phyloP scores from a whole-genome alignment of 192 early-diverging fungal species.

The Ambispora gerdemannii region DNA sequence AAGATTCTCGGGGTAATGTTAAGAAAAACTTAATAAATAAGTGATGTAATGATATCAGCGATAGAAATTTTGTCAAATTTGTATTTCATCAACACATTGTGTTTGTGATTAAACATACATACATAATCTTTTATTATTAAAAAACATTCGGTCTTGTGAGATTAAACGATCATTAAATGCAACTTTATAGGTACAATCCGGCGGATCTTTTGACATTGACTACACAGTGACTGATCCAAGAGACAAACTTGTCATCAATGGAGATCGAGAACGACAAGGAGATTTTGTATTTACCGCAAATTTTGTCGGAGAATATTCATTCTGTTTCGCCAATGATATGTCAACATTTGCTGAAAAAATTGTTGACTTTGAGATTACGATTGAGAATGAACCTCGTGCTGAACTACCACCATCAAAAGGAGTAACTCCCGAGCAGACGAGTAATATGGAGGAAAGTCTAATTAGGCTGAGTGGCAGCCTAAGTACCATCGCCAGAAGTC shows the following conservation, averaged over 20 bases:
- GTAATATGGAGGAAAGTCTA: slow-evolving; percentile 54
- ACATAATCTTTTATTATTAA: too few relatives aligned
- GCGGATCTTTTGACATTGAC: slow-evolving; percentile 97
- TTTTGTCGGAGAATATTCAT: slow-evolving; percentile 85
- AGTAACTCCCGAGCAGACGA: slow-evolving; percentile 41
- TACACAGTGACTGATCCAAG: slow-evolving; percentile 81
- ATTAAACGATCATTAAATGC: background rate
- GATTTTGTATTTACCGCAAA: slow-evolving; percentile 92
- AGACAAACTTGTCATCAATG: slow-evolving; percentile 62
- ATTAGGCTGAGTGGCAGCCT: slow-evolving; percentile 63
- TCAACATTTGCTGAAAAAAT: slow-evolving; percentile 93
- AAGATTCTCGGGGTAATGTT: background rate
- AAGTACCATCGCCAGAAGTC: slow-evolving; percentile 70
- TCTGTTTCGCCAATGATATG: slow-evolving; percentile 96
- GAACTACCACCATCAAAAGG: slow-evolving; percentile 35
- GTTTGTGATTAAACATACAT: too few relatives aligned
- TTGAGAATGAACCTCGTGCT: slow-evolving; percentile 80
- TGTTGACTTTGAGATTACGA: slow-evolving; percentile 92
- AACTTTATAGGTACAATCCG: slow-evolving; percentile 79
- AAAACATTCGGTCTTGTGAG: too few relatives aligned
- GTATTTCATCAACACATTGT: too few relatives aligned
- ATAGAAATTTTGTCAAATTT: too few relatives aligned
- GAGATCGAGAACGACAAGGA: slow-evolving; percentile 88
- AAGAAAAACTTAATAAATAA: too few relatives aligned
- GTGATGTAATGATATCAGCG: too few relatives aligned